Evolutionary conservation across 176 grass and related monocot genomes (phyloP).

Genomic region (Triticum urartu): DNA sequence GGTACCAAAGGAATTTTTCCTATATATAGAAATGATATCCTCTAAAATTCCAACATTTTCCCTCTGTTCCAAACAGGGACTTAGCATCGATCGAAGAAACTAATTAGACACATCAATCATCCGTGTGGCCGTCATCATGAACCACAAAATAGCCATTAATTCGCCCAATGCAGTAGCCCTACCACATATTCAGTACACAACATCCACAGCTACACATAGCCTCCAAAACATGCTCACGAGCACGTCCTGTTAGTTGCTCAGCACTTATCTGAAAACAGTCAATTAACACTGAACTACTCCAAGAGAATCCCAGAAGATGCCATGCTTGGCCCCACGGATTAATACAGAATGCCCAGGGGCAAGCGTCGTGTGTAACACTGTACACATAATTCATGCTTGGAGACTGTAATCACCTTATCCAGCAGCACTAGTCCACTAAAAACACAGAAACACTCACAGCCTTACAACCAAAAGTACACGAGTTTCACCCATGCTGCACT

Average conservation of each 20-base stretch:
- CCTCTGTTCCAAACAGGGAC: too few species aligned
- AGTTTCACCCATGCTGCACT: neutral
- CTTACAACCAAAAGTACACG: neutral
- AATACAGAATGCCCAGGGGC: neutral
- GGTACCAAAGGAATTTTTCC: too few species aligned
- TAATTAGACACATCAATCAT: neutral
- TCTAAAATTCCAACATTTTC: too few species aligned
- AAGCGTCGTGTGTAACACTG: neutral
- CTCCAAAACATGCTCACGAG: neutral
- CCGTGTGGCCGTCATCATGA: neutral
- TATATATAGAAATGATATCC: too few species aligned
- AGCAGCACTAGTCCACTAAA: neutral
- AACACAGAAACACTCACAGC: neutral
- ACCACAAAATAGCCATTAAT: neutral
- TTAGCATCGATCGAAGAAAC: neutral
- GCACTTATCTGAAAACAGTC: neutral
- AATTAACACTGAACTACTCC: neutral
- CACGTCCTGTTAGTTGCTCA: neutral
- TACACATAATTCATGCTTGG: neutral
- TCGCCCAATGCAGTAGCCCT: neutral
- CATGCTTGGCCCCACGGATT: neutral
- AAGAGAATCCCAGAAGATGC: neutral
- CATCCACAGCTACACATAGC: neutral
- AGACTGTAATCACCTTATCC: neutral
- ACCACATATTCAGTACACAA: slow-evolving; percentile 10